A percentile compares a stretch with the other conserved stretches of the same genome.
Conservation (phyloP, 768 basidiomycete species). For the Mycena leptocephala region DNA sequence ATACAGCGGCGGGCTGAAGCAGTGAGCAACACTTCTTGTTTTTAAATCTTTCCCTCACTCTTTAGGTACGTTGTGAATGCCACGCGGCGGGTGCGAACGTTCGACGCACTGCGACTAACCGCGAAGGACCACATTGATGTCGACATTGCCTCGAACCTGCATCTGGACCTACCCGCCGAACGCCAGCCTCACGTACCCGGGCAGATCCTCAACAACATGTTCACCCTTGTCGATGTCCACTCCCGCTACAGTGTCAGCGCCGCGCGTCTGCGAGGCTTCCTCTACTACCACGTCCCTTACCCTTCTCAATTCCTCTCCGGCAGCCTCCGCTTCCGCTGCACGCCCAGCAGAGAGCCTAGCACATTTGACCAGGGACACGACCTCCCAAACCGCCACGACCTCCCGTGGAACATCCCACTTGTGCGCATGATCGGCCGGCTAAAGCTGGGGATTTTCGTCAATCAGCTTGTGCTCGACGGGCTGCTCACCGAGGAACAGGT, state of each 20-base stretch:
- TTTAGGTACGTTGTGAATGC: too few species aligned
- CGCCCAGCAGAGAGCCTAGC: background rate
- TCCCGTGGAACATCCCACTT: slow-evolving; percentile 5
- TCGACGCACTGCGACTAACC: too few species aligned
- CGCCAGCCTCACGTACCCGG: too few species aligned
- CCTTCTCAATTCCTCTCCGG: slow-evolving; percentile 2
- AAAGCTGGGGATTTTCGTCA: background rate
- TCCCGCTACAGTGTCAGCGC: background rate
- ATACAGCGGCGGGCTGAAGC: too few species aligned
- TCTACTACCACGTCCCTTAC: slow-evolving; percentile 15
- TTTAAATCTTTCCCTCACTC: too few species aligned
- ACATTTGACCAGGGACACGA: background rate
- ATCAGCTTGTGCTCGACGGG: background rate
- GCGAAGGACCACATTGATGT: too few species aligned
- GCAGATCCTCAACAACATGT: background rate
- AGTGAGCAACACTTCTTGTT: too few species aligned
- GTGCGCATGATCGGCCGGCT: background rate
- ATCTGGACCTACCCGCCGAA: background rate
- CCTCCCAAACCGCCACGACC: background rate
- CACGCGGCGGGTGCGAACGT: too few species aligned
- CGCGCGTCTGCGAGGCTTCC: background rate
- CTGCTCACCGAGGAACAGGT: background rate
- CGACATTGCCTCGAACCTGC: too few species aligned
- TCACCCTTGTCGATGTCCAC: background rate
- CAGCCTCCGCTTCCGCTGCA: slow-evolving; percentile 18